Evolutionary conservation across 1,284 basidiomycete genomes (phyloP), one percentile per base, ranked within the genome.

Genomic region (Spongispora temasekensis): DNA sequence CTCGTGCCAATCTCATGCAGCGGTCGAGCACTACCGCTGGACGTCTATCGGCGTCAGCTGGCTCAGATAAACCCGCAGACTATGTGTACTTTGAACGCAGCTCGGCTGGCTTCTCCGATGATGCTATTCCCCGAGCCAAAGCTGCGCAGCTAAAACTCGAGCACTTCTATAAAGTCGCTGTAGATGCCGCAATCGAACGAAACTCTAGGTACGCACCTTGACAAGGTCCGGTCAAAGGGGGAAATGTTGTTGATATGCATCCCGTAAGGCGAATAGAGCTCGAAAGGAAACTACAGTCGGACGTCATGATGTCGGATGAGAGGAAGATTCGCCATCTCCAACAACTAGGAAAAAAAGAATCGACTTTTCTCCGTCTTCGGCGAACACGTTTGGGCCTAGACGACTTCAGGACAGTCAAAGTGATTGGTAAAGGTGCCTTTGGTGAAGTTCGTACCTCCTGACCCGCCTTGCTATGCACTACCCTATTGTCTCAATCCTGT

Each of bases 361-460:
- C 90, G 6, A 88, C 87, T 56, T 96, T 90, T 73, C 82, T 97
- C 60, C 82, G 89, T 31, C 77, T 91, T 40, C 79, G 90, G 56
- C 81, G 95, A 60, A 97, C 95, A 12, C 88, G 93, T 64, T 83
- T 97, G n/a, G 93, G 94, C 19, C 78, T 96, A 58, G 85, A 88
- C 62, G 91, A 97, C 75, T 97, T 97, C 78, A 83, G 88, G 64
- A 96, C 94, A 10, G 93, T 97, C 73, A 97, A 96, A 74, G 93
- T 97, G 42, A 97, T 97, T 65, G 95, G 95, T 25, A 96, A 96
- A 75, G 95, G 95, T 63, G 95, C 95, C 17, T 97, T 97, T 71
- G 95, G 94, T 71, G 94, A 97, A 78, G 90, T 89, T 66, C 34
- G 79, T 71, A n/a, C n/a, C n/a, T n/a, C n/a, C n/a, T n/a, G n/a